These are phyloP conservation scores for Wickerhamomyces tratensis DNA, from an alignment of 805 yeast species.

Conservation along the genomic window DNA sequence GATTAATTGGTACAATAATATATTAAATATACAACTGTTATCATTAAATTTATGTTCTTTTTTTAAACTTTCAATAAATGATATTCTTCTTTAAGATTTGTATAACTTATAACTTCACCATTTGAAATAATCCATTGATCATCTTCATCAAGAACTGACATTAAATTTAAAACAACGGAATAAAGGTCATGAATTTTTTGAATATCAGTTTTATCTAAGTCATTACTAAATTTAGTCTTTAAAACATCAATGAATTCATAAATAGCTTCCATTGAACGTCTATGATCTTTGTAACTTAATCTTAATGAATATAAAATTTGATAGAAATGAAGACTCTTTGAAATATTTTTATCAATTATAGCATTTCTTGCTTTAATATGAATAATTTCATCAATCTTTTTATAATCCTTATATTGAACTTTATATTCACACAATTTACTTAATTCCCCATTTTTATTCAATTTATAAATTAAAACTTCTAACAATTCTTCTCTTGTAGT, in stretches of 20 bases:
- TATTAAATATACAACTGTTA: too few relatives aligned
- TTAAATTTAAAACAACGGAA: slow-evolving; percentile 27
- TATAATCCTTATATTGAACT: slow-evolving; percentile 29
- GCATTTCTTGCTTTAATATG: slow-evolving; percentile 13
- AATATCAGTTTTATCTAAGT: slow-evolving; percentile 2
- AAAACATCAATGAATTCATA: slow-evolving; percentile 28
- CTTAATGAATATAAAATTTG: slow-evolving; percentile 44
- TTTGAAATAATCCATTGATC: slow-evolving; percentile 31
- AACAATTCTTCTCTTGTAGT: slow-evolving; percentile 14
- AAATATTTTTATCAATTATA: slow-evolving; percentile 15
- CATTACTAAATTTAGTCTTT: neutral
- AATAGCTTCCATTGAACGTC: slow-evolving; percentile 37
- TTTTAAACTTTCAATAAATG: too few relatives aligned
- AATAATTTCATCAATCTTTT: slow-evolving; percentile 32
- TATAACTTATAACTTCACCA: slow-evolving; percentile 12
- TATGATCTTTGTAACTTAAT: slow-evolving; percentile 35
- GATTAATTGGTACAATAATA: too few relatives aligned
- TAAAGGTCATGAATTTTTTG: slow-evolving; percentile 25
- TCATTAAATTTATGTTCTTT: too few relatives aligned
- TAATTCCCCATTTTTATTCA: slow-evolving; percentile 30
- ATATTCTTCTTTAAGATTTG: slow-evolving; percentile 9
- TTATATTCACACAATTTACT: slow-evolving; percentile 30
- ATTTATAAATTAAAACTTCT: slow-evolving; percentile 25
- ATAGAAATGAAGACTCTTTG: slow-evolving; percentile 32
- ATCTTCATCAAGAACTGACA: slow-evolving; percentile 24